Evolutionary conservation across 108 stramenopile genomes (phyloP).

Genomic region (Conticribra weissflogii): DNA sequence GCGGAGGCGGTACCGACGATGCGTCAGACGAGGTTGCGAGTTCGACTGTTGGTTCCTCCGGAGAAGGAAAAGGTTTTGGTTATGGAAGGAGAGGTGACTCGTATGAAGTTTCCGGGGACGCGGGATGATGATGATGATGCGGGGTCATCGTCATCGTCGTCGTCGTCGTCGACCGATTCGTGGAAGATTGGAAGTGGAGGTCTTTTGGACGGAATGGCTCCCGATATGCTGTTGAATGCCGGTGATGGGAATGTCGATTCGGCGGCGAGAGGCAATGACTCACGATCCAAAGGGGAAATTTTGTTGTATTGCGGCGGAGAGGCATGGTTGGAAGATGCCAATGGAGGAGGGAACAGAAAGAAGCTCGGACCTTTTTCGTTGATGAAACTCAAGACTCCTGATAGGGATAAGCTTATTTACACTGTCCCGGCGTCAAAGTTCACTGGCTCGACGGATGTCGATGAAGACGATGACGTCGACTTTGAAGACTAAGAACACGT

Average conservation of each 20-base stretch:
- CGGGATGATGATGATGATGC: constrained; percentile 18
- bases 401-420: constrained; percentile 45
- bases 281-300: constrained; percentile 20
- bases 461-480: constrained; percentile 3
- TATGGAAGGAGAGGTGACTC: constrained; percentile 71
- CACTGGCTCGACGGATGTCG: not conserved
- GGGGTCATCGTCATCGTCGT: constrained; percentile 28
- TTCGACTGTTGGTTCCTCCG: constrained; percentile 82
- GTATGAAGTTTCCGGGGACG: constrained; percentile 28
- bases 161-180: not conserved
- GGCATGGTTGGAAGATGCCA: constrained; percentile 70
- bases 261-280: not conserved
- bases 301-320: constrained; percentile 51
- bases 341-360: constrained; percentile 58
- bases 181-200: constrained; percentile 32
- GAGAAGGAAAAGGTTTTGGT: constrained; percentile 73
- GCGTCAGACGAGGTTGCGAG: constrained; percentile 53
- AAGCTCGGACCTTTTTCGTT: constrained; percentile 72
- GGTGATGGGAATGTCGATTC: too few species aligned
- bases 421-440: constrained; percentile 33
- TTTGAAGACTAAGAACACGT: too few species aligned
- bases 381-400: constrained; percentile 56
- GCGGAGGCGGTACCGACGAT: constrained; percentile 12
- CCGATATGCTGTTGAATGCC: constrained; percentile 16
- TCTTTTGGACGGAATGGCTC: constrained; percentile 38